A percentile compares a stretch with the other conserved stretches of the same genome.
Conservation (phyloP, 176 grass and related monocot species). For the Pontederia crassipes region DNA sequence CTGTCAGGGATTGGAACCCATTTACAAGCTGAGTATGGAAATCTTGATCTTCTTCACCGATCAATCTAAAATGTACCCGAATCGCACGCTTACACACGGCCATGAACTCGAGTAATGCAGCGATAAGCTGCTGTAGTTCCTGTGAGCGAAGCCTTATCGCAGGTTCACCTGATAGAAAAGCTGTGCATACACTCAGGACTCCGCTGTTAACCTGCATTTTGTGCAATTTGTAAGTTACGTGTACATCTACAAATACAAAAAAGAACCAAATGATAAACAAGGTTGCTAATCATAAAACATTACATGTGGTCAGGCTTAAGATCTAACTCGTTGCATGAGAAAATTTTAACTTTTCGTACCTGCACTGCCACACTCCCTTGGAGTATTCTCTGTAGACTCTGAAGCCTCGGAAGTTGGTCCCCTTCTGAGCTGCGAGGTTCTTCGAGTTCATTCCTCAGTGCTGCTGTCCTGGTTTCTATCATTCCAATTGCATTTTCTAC, state of each 20-base stretch:
- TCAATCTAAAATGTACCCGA: conserved; percentile 90
- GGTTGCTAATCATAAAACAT: neutral
- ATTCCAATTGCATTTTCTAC: conserved; percentile 99
- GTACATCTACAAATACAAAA: neutral
- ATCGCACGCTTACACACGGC: conserved; percentile 98
- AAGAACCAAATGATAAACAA: no score
- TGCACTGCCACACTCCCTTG: conserved; percentile 99
- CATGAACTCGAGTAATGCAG: conserved; percentile 98
- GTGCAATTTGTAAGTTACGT: neutral
- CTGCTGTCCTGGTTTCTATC: conserved; percentile 95
- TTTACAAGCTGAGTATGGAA: conserved; percentile 99
- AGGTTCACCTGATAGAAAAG: conserved; percentile 95
- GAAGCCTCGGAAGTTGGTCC: conserved; percentile 89
- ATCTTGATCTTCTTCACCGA: conserved; percentile 96
- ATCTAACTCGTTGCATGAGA: no score
- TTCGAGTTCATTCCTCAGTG: conserved; percentile 94
- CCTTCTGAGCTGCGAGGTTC: conserved; percentile 94
- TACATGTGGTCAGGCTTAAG: neutral
- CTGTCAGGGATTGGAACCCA: conserved; percentile 94
- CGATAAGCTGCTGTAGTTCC: conserved; percentile 94
- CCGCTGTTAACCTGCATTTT: conserved; percentile 85
- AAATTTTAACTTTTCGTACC: conserved; percentile 24
- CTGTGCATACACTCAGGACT: conserved; percentile 88
- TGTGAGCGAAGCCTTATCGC: conserved; percentile 86
- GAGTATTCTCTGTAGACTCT: conserved; percentile 94